A percentile compares a stretch with the other conserved stretches of the same genome.
These are phyloP conservation scores for Francoa sonchifolia DNA, from an alignment of 441 rosid genomes.

Conservation along the genomic window DNA sequence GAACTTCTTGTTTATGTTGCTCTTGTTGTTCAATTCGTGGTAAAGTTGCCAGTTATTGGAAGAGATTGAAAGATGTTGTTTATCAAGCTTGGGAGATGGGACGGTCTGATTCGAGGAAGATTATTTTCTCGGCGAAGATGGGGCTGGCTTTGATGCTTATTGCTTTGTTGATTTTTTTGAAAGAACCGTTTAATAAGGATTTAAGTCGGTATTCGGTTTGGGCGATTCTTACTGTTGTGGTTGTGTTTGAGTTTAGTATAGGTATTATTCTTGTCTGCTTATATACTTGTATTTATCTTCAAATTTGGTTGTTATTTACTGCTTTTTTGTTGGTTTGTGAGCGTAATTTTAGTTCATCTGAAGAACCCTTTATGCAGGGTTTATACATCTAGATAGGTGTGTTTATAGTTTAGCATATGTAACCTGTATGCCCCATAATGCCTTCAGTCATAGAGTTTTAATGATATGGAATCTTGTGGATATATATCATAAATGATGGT, in stretches of 20 bases:
- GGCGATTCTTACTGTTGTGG: slow-evolving; percentile 72
- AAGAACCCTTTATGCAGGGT: too few relatives aligned
- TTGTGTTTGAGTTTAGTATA: slow-evolving; percentile 60
- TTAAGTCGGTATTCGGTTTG: slow-evolving; percentile 48
- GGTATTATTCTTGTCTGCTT: slow-evolving; percentile 17
- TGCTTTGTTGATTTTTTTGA: slow-evolving; percentile 38
- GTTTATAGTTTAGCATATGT: too few relatives aligned
- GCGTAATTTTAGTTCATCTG: background rate
- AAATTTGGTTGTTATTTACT: background rate
- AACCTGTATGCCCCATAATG: too few relatives aligned
- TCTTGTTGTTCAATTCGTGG: slow-evolving; percentile 17
- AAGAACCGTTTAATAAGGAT: slow-evolving; percentile 37
- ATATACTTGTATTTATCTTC: background rate
- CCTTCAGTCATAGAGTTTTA: background rate
- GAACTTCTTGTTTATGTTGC: slow-evolving; percentile 9
- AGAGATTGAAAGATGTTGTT: slow-evolving; percentile 19
- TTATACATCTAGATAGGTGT: too few relatives aligned
- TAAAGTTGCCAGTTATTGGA: slow-evolving; percentile 10
- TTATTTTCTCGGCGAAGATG: slow-evolving; percentile 59
- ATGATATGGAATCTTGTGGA: slow-evolving; percentile 1
- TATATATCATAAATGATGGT: too few relatives aligned
- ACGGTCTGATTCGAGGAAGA: slow-evolving; percentile 51
- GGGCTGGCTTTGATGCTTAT: slow-evolving; percentile 44
- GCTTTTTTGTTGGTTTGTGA: background rate
- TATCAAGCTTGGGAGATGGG: slow-evolving; percentile 44